Evolutionary conservation across 1,284 basidiomycete genomes (phyloP), one percentile per base, ranked within the genome.

Genomic region (Flammula alnicola): DNA sequence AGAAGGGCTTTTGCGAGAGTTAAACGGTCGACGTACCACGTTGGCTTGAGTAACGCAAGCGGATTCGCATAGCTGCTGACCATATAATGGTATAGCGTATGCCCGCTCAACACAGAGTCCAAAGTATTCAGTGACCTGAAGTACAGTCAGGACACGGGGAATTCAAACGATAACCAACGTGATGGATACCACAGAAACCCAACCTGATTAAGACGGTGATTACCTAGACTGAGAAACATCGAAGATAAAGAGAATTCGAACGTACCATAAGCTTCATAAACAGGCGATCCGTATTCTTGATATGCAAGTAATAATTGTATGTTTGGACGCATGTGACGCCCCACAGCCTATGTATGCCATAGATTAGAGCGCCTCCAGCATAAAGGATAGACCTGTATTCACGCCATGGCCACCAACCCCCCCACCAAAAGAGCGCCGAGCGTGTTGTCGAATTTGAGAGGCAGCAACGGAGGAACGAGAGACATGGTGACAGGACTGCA

Each of bases 261-360:
- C 73, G 44, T 49, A 81, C 80, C 57, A 74, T 56, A 4, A 66
- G 16, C 56, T 75, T 79, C 35, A 78, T 62, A 11, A 47, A 32
- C 3, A 55, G 33, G 9, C 63, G 58, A 57, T 84, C 82, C 9
- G 62, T 65, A 2, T 69, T 63, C 29, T 62, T 68, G 22, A 67
- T 60, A 23, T 41, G 31, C 46, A 69, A 66, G 57, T 77, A 83
- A 61, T 79, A 84, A 11, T 75, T 70, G 51, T 71, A 79, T 3
- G 76, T 75, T 59, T 84, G 82, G 8, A 75, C 68, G 48, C 76
- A 80, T 6, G 80, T 82, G 4, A 83, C 63, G 2, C 82, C 82
- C 72, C 78, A 84, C 9, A 84, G 63, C 19, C 81, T 84, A 31
- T 12, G 39, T 7, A 6, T 29, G 25, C 5, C 29, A 47, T 19